Percentiles rank a stretch among this genome's conserved stretches.
Conservation (phyloP, 345 rosid genomes). For the Laguncularia racemosa region DNA sequence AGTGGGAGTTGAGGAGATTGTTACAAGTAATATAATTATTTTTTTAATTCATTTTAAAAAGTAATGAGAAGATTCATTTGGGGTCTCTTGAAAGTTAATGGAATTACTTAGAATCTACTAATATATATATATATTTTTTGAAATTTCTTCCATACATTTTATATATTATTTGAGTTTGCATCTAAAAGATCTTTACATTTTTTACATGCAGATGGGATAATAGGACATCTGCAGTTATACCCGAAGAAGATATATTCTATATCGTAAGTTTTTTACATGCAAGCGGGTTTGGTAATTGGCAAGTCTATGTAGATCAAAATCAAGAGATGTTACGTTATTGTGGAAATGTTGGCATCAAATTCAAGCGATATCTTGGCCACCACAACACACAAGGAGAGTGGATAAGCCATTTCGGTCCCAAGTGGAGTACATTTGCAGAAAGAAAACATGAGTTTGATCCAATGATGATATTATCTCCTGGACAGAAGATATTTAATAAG, state of each 20-base stretch:
- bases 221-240: slow-evolving; percentile 12
- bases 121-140: too few species aligned
- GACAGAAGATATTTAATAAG: slow-evolving; percentile 12
- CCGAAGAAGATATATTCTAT: slow-evolving; percentile 16
- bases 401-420: slow-evolving; percentile 13
- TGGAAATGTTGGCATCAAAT: not conserved
- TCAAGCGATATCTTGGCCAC: slow-evolving; percentile 12
- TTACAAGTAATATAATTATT: too few species aligned
- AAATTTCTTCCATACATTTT: not conserved
- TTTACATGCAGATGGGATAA: slow-evolving; percentile 11
- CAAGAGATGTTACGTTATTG: slow-evolving; percentile 8
- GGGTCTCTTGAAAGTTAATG: too few species aligned
- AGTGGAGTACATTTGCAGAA: slow-evolving; percentile 8
- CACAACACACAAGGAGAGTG: slow-evolving; percentile 12
- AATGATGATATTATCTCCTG: slow-evolving; percentile 12
- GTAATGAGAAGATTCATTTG: too few species aligned
- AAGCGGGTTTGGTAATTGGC: slow-evolving; percentile 10
- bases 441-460: slow-evolving; percentile 13
- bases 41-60: too few species aligned
- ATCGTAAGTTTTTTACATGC: slow-evolving; percentile 11
- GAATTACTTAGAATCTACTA: too few species aligned
- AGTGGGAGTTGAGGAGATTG: too few species aligned
- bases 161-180: not conserved
- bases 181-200: not conserved
- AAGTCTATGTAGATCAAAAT: slow-evolving; percentile 11